These are phyloP conservation scores for Biancaea sappan DNA, from an alignment of 306 rosid species.

Conservation along the genomic window DNA sequence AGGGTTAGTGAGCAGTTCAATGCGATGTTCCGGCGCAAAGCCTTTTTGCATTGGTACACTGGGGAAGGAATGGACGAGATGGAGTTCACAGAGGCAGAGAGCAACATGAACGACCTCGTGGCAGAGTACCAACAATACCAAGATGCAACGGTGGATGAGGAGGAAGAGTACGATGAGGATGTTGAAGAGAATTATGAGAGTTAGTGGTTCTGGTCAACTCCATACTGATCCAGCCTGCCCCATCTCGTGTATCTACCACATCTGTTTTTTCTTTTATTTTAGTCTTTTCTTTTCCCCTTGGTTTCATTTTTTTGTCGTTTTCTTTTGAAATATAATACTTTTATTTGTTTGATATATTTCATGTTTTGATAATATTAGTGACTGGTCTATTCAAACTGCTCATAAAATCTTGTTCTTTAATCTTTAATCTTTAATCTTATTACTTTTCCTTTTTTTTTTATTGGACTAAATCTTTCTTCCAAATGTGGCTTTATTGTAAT, in stretches of 20 bases:
- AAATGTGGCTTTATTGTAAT: too few species aligned
- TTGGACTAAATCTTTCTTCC: too few species aligned
- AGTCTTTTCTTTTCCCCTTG: too few species aligned
- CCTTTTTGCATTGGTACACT: conserved; percentile 94
- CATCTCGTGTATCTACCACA: conserved; percentile 34
- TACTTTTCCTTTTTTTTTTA: too few species aligned
- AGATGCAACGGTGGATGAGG: conserved; percentile 88
- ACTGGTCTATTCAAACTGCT: too few species aligned
- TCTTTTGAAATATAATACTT: conserved; percentile 16
- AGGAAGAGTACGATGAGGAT: conserved; percentile 67
- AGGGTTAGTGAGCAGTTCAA: conserved; percentile 95
- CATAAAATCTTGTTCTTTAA: conserved; percentile 29
- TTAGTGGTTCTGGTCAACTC: conserved; percentile 25
- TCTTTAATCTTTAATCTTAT: too few species aligned
- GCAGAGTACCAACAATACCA: conserved; percentile 96
- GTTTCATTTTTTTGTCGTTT: conserved; percentile 33
- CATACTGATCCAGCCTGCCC: conserved; percentile 7
- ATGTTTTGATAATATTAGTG: conserved; percentile 16
- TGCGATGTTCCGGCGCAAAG: conserved; percentile 91
- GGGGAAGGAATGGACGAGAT: conserved; percentile 98
- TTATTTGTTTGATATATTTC: conserved; percentile 35
- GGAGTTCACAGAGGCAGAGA: conserved; percentile 96
- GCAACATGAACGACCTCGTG: conserved; percentile 94
- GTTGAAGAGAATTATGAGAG: conserved; percentile 45
- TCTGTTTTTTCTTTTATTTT: conserved; percentile 33